These are phyloP conservation scores for Wickerhamomyces tratensis DNA, from an alignment of 805 yeast genomes.

Conservation along the genomic window DNA sequence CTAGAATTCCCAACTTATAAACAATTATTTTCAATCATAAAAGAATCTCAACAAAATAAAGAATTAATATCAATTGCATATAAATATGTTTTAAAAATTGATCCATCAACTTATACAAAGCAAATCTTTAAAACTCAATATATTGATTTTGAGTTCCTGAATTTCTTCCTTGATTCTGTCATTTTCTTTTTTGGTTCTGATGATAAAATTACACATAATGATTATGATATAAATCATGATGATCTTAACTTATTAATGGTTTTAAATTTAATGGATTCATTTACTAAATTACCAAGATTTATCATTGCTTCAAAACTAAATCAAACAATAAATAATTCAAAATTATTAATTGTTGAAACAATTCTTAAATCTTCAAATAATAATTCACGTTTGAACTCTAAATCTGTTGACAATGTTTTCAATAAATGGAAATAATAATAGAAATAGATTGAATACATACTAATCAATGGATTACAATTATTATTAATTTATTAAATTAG, in stretches of 20 bases:
- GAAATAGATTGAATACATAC: too few relatives aligned
- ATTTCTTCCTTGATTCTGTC: conserved; percentile 36
- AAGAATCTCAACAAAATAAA: conserved; percentile 5
- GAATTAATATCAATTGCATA: conserved; percentile 21
- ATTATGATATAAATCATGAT: too few relatives aligned
- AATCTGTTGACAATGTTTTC: not conserved
- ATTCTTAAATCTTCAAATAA: not conserved
- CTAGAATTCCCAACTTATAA: too few relatives aligned
- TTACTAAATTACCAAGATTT: conserved; percentile 14
- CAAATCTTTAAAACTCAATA: conserved; percentile 28
- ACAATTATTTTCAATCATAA: not conserved
- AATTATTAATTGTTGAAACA: too few relatives aligned
- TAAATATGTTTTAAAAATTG: conserved; percentile 24
- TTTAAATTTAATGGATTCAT: conserved; percentile 3
- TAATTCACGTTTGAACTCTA: not conserved
- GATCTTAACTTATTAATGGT: not conserved
- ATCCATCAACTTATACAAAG: conserved; percentile 15
- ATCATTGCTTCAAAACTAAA: conserved; percentile 9
- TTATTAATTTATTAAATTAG: too few relatives aligned
- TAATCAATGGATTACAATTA: too few relatives aligned
- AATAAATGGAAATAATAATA: not conserved
- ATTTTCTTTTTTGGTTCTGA: not conserved
- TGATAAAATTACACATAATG: not conserved
- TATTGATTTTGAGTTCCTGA: conserved; percentile 37
- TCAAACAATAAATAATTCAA: conserved; percentile 2